Conservation (phyloP, 139 green algal species). For the Zygnema cylindricum region DNA sequence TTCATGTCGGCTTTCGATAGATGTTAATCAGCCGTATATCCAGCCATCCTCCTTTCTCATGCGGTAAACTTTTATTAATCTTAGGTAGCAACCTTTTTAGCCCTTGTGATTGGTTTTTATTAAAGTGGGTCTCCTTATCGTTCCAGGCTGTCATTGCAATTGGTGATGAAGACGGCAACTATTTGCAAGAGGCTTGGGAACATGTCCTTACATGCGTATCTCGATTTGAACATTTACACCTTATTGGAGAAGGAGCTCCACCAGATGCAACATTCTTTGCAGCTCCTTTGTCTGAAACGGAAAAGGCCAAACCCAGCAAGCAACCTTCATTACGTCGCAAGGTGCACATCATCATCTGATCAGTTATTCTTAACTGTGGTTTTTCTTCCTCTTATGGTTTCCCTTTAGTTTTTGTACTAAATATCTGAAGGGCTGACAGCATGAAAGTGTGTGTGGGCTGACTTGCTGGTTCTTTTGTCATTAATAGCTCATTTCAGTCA, state of each 20-base stretch:
- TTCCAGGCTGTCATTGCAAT: constrained; percentile 53
- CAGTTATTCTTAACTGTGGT: too few relatives aligned
- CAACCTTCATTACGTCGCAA: constrained; percentile 2
- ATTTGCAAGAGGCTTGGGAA: constrained; percentile 76
- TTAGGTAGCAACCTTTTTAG: neutral
- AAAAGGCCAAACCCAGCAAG: constrained; percentile 18
- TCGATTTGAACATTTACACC: constrained; percentile 90
- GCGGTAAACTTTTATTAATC: neutral
- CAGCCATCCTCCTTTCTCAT: neutral
- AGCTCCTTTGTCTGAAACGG: constrained; percentile 8
- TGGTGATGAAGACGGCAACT: constrained; percentile 61
- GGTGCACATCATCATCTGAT: too few relatives aligned
- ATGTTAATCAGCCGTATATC: too few relatives aligned
- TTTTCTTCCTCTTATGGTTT: too few relatives aligned
- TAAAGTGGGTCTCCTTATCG: too few relatives aligned
- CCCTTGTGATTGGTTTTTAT: too few relatives aligned
- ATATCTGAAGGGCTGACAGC: too few relatives aligned
- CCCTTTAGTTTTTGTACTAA: too few relatives aligned
- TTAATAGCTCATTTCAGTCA: too few relatives aligned
- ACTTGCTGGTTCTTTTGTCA: too few relatives aligned
- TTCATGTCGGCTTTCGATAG: too few relatives aligned
- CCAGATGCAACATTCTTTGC: constrained; percentile 86
- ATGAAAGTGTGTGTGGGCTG: too few relatives aligned
- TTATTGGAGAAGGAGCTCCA: constrained; percentile 81
- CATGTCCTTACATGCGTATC: constrained; percentile 92